Percentiles rank a stretch among this genome's conserved stretches.
These are phyloP conservation scores for Plantago elongata DNA, from an alignment of 257 asterid genomes.

Conservation along the genomic window DNA sequence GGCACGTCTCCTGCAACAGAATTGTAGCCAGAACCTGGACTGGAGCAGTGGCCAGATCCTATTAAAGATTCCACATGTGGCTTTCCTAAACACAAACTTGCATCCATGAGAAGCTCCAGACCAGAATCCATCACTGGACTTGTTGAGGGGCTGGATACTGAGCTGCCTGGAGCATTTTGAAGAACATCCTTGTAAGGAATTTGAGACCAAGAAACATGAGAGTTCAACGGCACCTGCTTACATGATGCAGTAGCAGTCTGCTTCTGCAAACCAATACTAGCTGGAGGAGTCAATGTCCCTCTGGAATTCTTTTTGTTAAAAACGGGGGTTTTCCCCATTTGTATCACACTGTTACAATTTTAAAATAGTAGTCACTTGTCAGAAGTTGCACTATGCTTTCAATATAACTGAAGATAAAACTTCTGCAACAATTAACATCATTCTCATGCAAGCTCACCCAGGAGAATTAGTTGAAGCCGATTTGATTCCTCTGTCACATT, in stretches of 20 bases:
- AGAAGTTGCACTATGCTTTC: slow-evolving; percentile 1
- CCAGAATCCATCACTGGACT: slow-evolving; percentile 36
- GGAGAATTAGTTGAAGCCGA: slow-evolving; percentile 42
- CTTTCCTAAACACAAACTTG: slow-evolving; percentile 10
- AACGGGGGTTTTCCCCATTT: slow-evolving; percentile 27
- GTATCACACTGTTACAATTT: slow-evolving; percentile 31
- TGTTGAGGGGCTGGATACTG: slow-evolving; percentile 41
- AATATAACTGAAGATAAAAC: slow-evolving; percentile 11
- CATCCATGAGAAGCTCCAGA: slow-evolving; percentile 24
- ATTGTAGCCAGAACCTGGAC: too few relatives aligned
- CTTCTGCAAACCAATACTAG: too few relatives aligned
- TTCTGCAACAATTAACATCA: slow-evolving; percentile 3
- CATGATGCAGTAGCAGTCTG: slow-evolving; percentile 15
- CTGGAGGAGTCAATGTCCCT: slow-evolving; percentile 23
- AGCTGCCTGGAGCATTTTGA: slow-evolving; percentile 36
- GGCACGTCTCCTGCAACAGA: slow-evolving; percentile 32
- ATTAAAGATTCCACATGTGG: too few relatives aligned
- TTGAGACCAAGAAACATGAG: slow-evolving; percentile 28
- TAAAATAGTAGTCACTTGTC: slow-evolving; percentile 6
- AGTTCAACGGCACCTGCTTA: slow-evolving; percentile 24
- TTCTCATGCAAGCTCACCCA: slow-evolving; percentile 28
- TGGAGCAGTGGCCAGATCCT: too few relatives aligned
- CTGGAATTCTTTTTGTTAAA: slow-evolving; percentile 22
- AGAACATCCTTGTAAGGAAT: slow-evolving; percentile 31
- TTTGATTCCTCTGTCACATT: slow-evolving; percentile 36